Conservation (phyloP, 768 basidiomycete genomes). For the Leccinum aurantiacum region DNA sequence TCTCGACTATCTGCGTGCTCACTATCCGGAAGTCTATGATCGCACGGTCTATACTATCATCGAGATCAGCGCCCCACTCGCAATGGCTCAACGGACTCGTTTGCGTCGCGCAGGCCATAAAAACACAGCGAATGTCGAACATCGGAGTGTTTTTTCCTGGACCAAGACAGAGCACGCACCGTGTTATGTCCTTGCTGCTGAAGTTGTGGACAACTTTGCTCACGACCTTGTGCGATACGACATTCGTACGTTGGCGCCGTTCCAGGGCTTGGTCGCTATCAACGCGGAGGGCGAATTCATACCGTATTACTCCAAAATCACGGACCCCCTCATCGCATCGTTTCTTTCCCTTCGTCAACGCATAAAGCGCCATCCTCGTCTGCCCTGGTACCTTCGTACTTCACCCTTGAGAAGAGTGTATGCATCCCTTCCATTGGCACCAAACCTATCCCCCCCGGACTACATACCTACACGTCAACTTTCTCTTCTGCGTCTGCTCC, state of each 20-base stretch:
- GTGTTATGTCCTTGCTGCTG: slow-evolving; percentile 92
- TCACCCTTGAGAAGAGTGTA: slow-evolving; percentile 63
- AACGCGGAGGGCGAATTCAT: slow-evolving; percentile 81
- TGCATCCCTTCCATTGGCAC: slow-evolving; percentile 76
- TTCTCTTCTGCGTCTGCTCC: slow-evolving; percentile 77
- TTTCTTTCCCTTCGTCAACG: slow-evolving; percentile 70
- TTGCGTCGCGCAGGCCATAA: slow-evolving; percentile 44
- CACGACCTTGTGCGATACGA: slow-evolving; percentile 96
- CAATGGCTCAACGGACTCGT: slow-evolving; percentile 65
- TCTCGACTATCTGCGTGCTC: slow-evolving; percentile 71
- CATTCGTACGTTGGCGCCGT: slow-evolving; percentile 71
- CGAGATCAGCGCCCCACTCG: slow-evolving; percentile 85
- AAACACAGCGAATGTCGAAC: slow-evolving; percentile 59
- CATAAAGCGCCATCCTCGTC: slow-evolving; percentile 56
- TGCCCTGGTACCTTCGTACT: slow-evolving; percentile 55
- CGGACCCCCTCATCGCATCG: slow-evolving; percentile 79
- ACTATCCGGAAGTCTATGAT: slow-evolving; percentile 90
- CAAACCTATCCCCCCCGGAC: slow-evolving; percentile 85
- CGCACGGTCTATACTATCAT: slow-evolving; percentile 92
- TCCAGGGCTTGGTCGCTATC: slow-evolving; percentile 80
- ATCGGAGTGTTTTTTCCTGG: slow-evolving; percentile 89
- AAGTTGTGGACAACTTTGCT: slow-evolving; percentile 98
- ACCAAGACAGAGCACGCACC: slow-evolving; percentile 69
- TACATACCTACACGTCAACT: slow-evolving; percentile 92
- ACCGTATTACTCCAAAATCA: slow-evolving; percentile 77